These are phyloP conservation scores for Fusarium sulawesiense DNA, from an alignment of 2,329 filamentous ascomycete genomes.

Conservation along the genomic window DNA sequence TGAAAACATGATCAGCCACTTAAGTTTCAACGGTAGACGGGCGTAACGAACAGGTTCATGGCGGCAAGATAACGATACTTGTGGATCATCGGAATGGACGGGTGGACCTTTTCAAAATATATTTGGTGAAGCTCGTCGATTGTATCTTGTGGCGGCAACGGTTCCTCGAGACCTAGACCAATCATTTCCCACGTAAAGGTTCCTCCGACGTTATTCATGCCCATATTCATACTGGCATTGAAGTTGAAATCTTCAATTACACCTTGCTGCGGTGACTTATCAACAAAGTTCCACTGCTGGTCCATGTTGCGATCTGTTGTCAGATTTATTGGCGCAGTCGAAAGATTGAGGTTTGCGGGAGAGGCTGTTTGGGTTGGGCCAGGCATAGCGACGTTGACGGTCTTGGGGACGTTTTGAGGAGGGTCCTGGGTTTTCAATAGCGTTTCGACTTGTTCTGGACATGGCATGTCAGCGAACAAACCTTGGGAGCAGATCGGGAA, in stretches of 20 bases:
- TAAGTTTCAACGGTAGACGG: not conserved
- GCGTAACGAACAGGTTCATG: slow-evolving; percentile 77
- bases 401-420: slow-evolving; percentile 47
- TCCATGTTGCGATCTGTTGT: slow-evolving; percentile 60
- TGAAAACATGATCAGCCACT: slow-evolving; percentile 24
- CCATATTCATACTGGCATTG: slow-evolving; percentile 60
- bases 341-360: slow-evolving; percentile 48
- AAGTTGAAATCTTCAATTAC: slow-evolving; percentile 70
- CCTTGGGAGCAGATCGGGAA: not conserved
- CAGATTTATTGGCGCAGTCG: slow-evolving; percentile 61
- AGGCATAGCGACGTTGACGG: slow-evolving; percentile 45
- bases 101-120: slow-evolving; percentile 92
- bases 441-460: slow-evolving; percentile 88
- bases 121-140: slow-evolving; percentile 90
- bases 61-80: slow-evolving; percentile 86
- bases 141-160: slow-evolving; percentile 67
- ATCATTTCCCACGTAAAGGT: slow-evolving; percentile 85
- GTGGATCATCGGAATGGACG: slow-evolving; percentile 88
- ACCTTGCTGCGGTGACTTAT: slow-evolving; percentile 63
- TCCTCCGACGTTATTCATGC: slow-evolving; percentile 62
- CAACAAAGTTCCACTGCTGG: slow-evolving; percentile 65
- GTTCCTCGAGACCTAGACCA: slow-evolving; percentile 68
- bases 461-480: slow-evolving; percentile 34
- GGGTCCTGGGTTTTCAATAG: slow-evolving; percentile 83
- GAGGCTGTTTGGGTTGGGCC: slow-evolving; percentile 48